These are phyloP conservation scores for Phialophora verrucosa DNA, from an alignment of 2,329 filamentous ascomycete species.

Conservation along the genomic window DNA sequence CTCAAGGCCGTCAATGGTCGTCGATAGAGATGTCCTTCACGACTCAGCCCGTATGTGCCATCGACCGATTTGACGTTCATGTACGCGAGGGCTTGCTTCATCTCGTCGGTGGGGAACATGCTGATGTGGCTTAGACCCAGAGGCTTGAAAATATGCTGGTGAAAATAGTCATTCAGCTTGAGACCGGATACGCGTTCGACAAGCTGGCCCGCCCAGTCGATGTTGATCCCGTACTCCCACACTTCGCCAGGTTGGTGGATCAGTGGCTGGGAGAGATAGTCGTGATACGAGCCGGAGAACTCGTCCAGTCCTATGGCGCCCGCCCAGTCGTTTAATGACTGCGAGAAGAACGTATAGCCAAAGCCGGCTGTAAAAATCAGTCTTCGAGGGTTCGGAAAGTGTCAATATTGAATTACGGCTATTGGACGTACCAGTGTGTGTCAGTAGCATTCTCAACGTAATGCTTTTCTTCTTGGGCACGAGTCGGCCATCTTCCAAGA, in stretches of 20 bases:
- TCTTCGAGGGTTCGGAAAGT: too few relatives aligned
- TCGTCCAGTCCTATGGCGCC: slow-evolving; percentile 62
- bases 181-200: slow-evolving; percentile 55
- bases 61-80: slow-evolving; percentile 65
- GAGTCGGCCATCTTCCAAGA: slow-evolving; percentile 46
- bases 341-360: slow-evolving; percentile 55
- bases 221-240: slow-evolving; percentile 65
- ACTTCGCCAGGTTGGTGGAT: slow-evolving; percentile 66
- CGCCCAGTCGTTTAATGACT: slow-evolving; percentile 47
- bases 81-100: slow-evolving; percentile 61
- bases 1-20: too few relatives aligned
- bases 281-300: slow-evolving; percentile 56
- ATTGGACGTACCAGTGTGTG: slow-evolving; percentile 55
- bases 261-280: slow-evolving; percentile 59
- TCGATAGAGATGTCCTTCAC: slow-evolving; percentile 44
- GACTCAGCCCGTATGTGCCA: too few relatives aligned
- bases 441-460: slow-evolving; percentile 58
- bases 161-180: slow-evolving; percentile 57
- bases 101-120: slow-evolving; percentile 62
- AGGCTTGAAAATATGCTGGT: slow-evolving; percentile 56
- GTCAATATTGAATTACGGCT: too few relatives aligned
- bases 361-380: slow-evolving; percentile 44
- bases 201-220: slow-evolving; percentile 61
- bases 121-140: slow-evolving; percentile 57
- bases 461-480: slow-evolving; percentile 51